Evolutionary conservation across 805 yeast genomes (phyloP).

Genomic region (Kodamaea lidongshanica): DNA sequence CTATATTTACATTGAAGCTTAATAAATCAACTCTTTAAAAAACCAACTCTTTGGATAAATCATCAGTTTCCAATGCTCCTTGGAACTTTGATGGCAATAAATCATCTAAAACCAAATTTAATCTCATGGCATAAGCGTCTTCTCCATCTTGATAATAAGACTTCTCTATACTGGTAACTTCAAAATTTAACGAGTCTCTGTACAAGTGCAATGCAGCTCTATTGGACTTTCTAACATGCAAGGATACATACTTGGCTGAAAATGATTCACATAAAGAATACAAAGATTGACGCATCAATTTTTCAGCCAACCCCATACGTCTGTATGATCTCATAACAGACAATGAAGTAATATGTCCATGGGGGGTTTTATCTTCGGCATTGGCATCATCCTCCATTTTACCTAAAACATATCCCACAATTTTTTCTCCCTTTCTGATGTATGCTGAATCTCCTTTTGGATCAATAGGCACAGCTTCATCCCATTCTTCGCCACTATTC

Average conservation of each 20-base stretch:
- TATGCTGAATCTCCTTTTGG: conserved; percentile 62
- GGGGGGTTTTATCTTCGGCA: conserved; percentile 64
- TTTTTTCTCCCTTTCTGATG: conserved; percentile 61
- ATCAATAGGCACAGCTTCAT: conserved; percentile 15
- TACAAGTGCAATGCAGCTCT: conserved; percentile 91
- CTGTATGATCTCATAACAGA: conserved; percentile 95
- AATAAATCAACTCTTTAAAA: too few species aligned
- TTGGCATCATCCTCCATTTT: conserved; percentile 95
- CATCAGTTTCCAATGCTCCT: conserved; percentile 46
- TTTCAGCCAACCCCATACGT: conserved; percentile 91
- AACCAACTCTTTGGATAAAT: conserved; percentile 38
- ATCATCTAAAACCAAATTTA: conserved; percentile 54
- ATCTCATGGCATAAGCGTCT: conserved; percentile 94
- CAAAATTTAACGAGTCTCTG: conserved; percentile 76
- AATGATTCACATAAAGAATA: conserved; percentile 77
- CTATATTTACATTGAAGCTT: too few species aligned
- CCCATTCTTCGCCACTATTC: conserved; percentile 22
- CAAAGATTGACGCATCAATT: conserved; percentile 77
- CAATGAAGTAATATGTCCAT: conserved; percentile 91
- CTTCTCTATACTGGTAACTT: conserved; percentile 73
- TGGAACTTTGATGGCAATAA: conserved; percentile 54
- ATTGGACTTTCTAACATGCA: conserved; percentile 91
- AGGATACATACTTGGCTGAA: conserved; percentile 73
- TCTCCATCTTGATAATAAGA: conserved; percentile 96
- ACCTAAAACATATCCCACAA: conserved; percentile 94